Evolutionary conservation across 176 grass and related monocot genomes (phyloP).

Genomic region (Ensete glaucum): DNA sequence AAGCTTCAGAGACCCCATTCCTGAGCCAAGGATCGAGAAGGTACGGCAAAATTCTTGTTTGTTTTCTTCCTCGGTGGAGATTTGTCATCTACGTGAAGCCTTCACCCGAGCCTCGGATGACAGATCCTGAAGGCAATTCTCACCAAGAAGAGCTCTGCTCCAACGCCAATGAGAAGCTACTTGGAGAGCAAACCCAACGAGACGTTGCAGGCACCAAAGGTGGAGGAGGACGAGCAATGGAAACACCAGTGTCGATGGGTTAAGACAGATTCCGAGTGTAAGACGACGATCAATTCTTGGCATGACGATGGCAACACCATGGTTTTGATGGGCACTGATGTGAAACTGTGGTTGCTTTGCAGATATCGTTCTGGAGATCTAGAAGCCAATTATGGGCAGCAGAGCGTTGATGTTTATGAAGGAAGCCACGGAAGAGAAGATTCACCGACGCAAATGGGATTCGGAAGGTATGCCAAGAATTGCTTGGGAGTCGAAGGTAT

Average conservation of each 20-base stretch:
- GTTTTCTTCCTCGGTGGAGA: background rate
- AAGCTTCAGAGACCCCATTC: conserved; percentile 28
- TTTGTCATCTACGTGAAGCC: background rate
- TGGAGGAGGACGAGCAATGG: conserved; percentile 11
- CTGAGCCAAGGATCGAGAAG: conserved; percentile 80
- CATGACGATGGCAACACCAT: background rate
- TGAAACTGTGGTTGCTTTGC: conserved; percentile 3
- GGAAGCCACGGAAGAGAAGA: too few relatives aligned
- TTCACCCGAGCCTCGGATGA: background rate
- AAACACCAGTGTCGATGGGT: conserved; percentile 49
- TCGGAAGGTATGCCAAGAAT: background rate
- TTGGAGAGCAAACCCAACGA: conserved; percentile 45
- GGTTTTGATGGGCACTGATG: background rate
- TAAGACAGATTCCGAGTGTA: conserved; percentile 90
- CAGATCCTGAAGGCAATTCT: conserved; percentile 50
- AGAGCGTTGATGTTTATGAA: too few relatives aligned
- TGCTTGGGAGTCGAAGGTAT: too few relatives aligned
- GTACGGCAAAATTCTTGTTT: conserved; percentile 19
- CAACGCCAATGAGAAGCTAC: conserved; percentile 21
- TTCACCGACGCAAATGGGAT: too few relatives aligned
- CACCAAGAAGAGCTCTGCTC: conserved; percentile 31
- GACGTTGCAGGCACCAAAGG: background rate
- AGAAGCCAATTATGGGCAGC: background rate
- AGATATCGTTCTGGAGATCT: conserved; percentile 22
- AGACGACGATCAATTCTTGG: conserved; percentile 21